Evolutionary conservation across 495 filamentous ascomycete species (phyloP).

Genomic region (Glonium stellatum): DNA sequence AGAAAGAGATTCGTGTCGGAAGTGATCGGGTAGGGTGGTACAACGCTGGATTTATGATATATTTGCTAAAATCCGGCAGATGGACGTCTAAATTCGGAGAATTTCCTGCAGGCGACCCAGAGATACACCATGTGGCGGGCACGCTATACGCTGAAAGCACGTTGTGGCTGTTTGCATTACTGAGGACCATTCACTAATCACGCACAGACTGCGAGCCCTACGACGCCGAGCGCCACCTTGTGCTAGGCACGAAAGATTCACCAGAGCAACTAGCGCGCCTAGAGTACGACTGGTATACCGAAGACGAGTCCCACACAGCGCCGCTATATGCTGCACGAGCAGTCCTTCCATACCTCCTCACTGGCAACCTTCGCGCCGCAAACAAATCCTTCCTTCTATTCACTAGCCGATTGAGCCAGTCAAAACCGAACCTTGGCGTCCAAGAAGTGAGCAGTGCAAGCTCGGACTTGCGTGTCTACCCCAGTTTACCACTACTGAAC

Average conservation of each 20-base stretch:
- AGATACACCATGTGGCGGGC: constrained; percentile 89
- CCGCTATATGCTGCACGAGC: constrained; percentile 84
- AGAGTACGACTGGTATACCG: constrained; percentile 90
- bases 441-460: constrained; percentile 74
- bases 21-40: constrained; percentile 59
- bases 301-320: constrained; percentile 81
- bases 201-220: constrained; percentile 71
- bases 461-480: constrained; percentile 74
- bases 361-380: constrained; percentile 83
- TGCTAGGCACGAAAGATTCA: constrained; percentile 84
- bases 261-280: constrained; percentile 68
- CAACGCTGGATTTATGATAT: not conserved
- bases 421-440: constrained; percentile 61
- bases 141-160: constrained; percentile 74
- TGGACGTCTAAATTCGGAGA: constrained; percentile 84
- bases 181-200: constrained; percentile 1
- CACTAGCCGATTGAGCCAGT: constrained; percentile 59
- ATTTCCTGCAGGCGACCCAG: constrained; percentile 86
- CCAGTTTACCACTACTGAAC: constrained; percentile 82
- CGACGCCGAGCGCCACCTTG: constrained; percentile 84
- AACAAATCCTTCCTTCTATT: constrained; percentile 76
- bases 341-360: constrained; percentile 84
- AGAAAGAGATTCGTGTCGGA: constrained; percentile 87
- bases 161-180: constrained; percentile 10
- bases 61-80: constrained; percentile 32